Evolutionary conservation across 306 rosid species (phyloP).

Genomic region (Vicia sativa): DNA sequence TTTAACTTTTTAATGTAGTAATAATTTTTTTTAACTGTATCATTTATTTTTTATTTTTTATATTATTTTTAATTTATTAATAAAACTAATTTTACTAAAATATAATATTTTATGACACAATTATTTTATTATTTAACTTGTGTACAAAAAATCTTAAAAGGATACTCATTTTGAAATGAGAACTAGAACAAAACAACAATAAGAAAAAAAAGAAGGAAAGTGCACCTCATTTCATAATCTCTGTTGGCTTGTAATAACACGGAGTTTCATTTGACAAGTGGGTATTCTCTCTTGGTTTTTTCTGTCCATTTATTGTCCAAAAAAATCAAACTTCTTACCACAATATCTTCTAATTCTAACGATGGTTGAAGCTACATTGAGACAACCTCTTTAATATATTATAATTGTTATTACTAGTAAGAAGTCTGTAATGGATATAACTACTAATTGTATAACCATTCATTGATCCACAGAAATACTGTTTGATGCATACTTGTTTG

Average conservation of each 20-base stretch:
- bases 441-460: slow-evolving; percentile 5
- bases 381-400: slow-evolving; percentile 45
- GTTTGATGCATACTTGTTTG: slow-evolving; percentile 16
- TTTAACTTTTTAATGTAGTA: too few relatives aligned
- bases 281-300: slow-evolving; percentile 41
- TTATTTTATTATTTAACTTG: too few relatives aligned
- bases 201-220: background rate
- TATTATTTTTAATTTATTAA: too few relatives aligned
- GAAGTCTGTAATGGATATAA: background rate
- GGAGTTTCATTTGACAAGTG: slow-evolving; percentile 40
- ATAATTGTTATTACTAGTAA: slow-evolving; percentile 3
- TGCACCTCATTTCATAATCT: slow-evolving; percentile 22
- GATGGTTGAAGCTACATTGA: slow-evolving; percentile 38
- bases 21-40: too few relatives aligned
- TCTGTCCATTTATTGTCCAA: slow-evolving; percentile 41
- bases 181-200: background rate
- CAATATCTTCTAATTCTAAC: slow-evolving; percentile 31
- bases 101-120: too few relatives aligned
- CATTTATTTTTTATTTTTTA: too few relatives aligned
- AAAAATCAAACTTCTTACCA: slow-evolving; percentile 35
- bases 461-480: slow-evolving; percentile 18
- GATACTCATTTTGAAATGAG: too few relatives aligned
- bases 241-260: too few relatives aligned
- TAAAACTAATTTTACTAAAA: too few relatives aligned
- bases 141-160: too few relatives aligned